Percentiles rank a stretch among this genome's conserved stretches.
phyloP scores from a whole-genome alignment of 1,139 yeast genomes.

The Taphrina communis region DNA sequence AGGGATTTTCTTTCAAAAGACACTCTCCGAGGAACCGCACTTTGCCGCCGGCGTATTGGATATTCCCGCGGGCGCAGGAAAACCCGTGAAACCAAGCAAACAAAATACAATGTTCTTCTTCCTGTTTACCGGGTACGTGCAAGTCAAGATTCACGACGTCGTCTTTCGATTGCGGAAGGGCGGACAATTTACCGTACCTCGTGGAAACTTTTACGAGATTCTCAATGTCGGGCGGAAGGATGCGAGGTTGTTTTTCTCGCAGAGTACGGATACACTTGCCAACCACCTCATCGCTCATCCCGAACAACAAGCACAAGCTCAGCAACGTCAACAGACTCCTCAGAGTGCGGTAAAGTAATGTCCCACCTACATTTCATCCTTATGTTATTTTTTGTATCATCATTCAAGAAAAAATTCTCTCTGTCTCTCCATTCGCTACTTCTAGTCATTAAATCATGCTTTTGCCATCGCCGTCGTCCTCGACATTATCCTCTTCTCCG shows the following conservation, averaged over 20 bases:
- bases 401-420: too few relatives aligned
- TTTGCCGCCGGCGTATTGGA: conserved; percentile 79
- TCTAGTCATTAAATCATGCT: not conserved
- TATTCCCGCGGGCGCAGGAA: conserved; percentile 63
- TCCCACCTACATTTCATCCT: not conserved
- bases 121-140: conserved; percentile 72
- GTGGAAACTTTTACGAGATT: conserved; percentile 52
- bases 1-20: conserved; percentile 60
- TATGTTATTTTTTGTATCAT: not conserved
- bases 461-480: conserved; percentile 4
- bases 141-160: conserved; percentile 67
- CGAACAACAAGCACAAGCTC: conserved; percentile 5
- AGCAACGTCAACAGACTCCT: not conserved
- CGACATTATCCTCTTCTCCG: not conserved
- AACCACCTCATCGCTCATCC: conserved; percentile 44
- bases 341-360: not conserved
- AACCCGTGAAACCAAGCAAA: conserved; percentile 67
- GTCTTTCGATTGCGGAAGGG: conserved; percentile 71
- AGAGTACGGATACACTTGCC: conserved; percentile 57
- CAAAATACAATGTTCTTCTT: conserved; percentile 75
- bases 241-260: conserved; percentile 77
- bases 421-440: too few relatives aligned
- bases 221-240: conserved; percentile 57
- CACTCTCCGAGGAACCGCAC: conserved; percentile 69
- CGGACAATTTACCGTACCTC: conserved; percentile 81